Evolutionary conservation across 1,284 basidiomycete species (phyloP).

Genomic region (Caloboletus firmus): DNA sequence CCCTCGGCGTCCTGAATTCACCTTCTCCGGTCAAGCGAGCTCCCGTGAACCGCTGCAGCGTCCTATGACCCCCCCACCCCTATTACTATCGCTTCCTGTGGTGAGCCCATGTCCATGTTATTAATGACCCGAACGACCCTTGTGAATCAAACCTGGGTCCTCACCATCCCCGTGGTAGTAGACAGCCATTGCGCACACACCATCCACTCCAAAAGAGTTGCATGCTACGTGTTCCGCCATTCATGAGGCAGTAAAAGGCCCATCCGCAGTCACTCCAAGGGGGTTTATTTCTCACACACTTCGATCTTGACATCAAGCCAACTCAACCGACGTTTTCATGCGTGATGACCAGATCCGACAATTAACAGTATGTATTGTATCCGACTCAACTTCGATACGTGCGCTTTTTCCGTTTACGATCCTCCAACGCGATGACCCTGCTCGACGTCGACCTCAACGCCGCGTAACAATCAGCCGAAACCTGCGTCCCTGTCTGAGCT

Average conservation of each 20-base stretch:
- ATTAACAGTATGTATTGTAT: neutral
- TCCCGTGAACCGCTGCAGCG: conserved; percentile 16
- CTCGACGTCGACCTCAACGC: neutral
- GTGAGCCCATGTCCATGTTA: neutral
- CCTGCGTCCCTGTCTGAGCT: conserved; percentile 2
- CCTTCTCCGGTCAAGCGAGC: conserved; percentile 5
- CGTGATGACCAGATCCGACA: neutral
- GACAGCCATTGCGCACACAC: neutral
- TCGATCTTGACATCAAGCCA: conserved; percentile 12
- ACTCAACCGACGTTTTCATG: neutral
- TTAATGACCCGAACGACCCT: neutral
- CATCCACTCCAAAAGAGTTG: neutral
- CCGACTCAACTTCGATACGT: neutral
- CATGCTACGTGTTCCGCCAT: no score
- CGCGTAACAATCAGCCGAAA: conserved; percentile 7
- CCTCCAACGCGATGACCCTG: conserved; percentile 7
- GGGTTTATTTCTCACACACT: conserved; percentile 9
- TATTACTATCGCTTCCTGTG: neutral
- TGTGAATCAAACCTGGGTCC: no score
- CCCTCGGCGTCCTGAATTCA: neutral
- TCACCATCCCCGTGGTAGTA: neutral
- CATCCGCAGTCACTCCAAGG: neutral
- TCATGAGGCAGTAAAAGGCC: neutral
- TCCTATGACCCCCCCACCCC: neutral
- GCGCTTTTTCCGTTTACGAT: conserved; percentile 17